phyloP scores from a whole-genome alignment of 176 grass and related monocot species.

The Eleusine indica region DNA sequence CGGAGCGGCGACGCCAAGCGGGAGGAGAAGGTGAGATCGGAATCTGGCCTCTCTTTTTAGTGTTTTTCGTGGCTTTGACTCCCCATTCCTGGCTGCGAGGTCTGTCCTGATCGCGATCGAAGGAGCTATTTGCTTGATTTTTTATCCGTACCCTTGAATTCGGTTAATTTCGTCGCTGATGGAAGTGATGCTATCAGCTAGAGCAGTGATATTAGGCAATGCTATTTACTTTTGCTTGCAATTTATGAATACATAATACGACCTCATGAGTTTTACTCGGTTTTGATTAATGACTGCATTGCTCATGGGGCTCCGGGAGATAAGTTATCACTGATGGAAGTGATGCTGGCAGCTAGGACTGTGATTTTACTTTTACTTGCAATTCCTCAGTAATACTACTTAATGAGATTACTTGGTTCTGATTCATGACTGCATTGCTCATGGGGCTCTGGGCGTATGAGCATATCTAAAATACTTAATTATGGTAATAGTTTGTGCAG shows the following conservation, averaged over 20 bases:
- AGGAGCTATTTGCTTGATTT: neutral
- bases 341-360: neutral
- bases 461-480: neutral
- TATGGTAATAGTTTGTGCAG: slow-evolving; percentile 1
- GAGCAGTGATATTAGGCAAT: neutral
- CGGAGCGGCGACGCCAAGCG: slow-evolving; percentile 62
- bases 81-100: neutral
- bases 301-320: neutral
- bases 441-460: neutral
- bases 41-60: neutral
- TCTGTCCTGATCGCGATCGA: neutral
- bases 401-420: neutral
- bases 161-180: neutral
- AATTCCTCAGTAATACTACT: neutral
- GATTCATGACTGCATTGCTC: neutral
- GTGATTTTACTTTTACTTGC: slow-evolving; percentile 7
- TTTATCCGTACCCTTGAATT: neutral
- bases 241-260: neutral
- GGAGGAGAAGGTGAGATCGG: slow-evolving; percentile 82
- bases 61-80: neutral
- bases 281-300: neutral
- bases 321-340: slow-evolving; percentile 1
- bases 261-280: neutral
- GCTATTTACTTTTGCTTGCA: neutral
- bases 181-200: neutral